Conservation (phyloP, 176 grass and related monocot species). For the bread wheat (Triticum aestivum) region IWGSC_CS_RefSeq_v2.1 NC_057806.1:555046481-555046980, state of each 20-base stretch:
- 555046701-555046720: slow-evolving; percentile 46
- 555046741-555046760: slow-evolving; percentile 55
- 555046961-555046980: background rate
- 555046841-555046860: slow-evolving; percentile 62
- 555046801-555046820: slow-evolving; percentile 42
- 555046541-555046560: slow-evolving; percentile 54
- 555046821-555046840: slow-evolving; percentile 50
- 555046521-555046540: slow-evolving; percentile 44
- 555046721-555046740: slow-evolving; percentile 30
- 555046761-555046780: slow-evolving; percentile 60
- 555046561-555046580: slow-evolving; percentile 50
- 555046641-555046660: background rate
- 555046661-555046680: background rate
- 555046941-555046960: background rate
- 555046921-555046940: slow-evolving; percentile 16
- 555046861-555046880: slow-evolving; percentile 41
- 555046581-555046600: slow-evolving; percentile 63
- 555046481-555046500: background rate
- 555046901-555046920: slow-evolving; percentile 26
- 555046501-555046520: slow-evolving; percentile 41
- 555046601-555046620: slow-evolving; percentile 46
- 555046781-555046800: slow-evolving; percentile 43
- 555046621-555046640: background rate
- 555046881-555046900: slow-evolving; percentile 50
- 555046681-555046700: slow-evolving; percentile 29